Evolutionary conservation across 2,329 filamentous ascomycete genomes (phyloP).

Genomic region (Colletotrichum eleusines): DNA sequence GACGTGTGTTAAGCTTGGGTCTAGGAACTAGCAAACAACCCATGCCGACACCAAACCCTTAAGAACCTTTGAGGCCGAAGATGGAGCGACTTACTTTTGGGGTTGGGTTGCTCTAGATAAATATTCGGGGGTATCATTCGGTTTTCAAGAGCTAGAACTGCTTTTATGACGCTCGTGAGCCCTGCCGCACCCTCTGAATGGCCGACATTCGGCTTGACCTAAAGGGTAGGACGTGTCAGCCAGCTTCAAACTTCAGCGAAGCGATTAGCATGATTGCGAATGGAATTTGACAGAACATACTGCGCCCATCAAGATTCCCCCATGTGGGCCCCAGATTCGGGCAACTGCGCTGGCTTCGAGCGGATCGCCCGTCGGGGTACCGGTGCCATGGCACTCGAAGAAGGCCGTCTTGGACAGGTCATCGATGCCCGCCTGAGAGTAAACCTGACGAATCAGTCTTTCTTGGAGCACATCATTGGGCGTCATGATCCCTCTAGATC

Average conservation of each 20-base stretch:
- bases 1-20: too few relatives aligned
- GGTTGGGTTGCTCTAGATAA: conserved; percentile 40
- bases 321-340: conserved; percentile 40
- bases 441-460: conserved; percentile 47
- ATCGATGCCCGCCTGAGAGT: conserved; percentile 43
- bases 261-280: too few relatives aligned
- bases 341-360: conserved; percentile 52
- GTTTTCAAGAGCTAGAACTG: conserved; percentile 45
- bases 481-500: conserved; percentile 52
- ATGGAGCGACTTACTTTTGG: conserved; percentile 20
- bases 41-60: too few relatives aligned
- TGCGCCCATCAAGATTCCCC: conserved; percentile 47
- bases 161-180: conserved; percentile 50
- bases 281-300: conserved; percentile 42
- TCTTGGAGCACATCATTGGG: conserved; percentile 50
- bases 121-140: conserved; percentile 40
- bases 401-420: conserved; percentile 42
- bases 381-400: conserved; percentile 54
- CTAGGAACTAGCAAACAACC: too few relatives aligned
- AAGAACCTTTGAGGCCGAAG: too few relatives aligned
- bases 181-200: conserved; percentile 53
- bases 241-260: too few relatives aligned
- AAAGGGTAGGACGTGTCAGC: too few relatives aligned
- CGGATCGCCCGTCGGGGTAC: conserved; percentile 54
- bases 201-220: conserved; percentile 55